A percentile compares a stretch with the other conserved stretches of the same genome.
phyloP scores from a whole-genome alignment of 148 eudicot genomes.

The Pouteria glomerata region DNA sequence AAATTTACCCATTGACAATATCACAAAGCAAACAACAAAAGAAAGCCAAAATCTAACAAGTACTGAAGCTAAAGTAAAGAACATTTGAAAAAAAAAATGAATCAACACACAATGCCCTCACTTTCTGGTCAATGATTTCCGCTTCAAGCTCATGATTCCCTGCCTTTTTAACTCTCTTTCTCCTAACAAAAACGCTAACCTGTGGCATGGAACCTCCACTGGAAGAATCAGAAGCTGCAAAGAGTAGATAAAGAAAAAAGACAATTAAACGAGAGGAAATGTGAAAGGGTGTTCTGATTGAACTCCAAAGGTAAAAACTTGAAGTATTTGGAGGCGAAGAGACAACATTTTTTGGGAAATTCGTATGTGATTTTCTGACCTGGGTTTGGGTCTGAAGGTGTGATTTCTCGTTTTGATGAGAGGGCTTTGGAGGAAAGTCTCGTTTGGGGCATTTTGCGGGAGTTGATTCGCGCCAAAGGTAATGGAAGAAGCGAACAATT shows the following conservation, averaged over 20 bases:
- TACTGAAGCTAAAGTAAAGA: not conserved
- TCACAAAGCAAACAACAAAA: not conserved
- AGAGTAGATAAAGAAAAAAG: not conserved
- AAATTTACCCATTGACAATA: not conserved
- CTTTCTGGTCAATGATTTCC: slow-evolving; percentile 3
- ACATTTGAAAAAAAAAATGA: not conserved
- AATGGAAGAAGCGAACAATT: slow-evolving; percentile 7
- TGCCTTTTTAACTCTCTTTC: slow-evolving; percentile 14
- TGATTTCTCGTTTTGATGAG: not conserved
- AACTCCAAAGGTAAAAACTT: not conserved
- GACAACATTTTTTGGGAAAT: not conserved
- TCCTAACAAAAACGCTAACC: slow-evolving; percentile 6
- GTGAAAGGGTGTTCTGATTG: not conserved
- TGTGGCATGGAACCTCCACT: slow-evolving; percentile 5
- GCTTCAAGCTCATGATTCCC: slow-evolving; percentile 9
- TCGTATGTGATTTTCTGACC: slow-evolving; percentile 1
- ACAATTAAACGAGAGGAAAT: not conserved
- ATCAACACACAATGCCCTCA: not conserved
- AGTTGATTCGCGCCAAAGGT: slow-evolving; percentile 12
- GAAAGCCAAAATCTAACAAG: not conserved
- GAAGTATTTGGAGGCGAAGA: not conserved
- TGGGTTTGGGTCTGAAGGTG: slow-evolving; percentile 6
- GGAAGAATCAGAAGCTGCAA: slow-evolving; percentile 7
- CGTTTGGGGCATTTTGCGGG: slow-evolving; percentile 9
- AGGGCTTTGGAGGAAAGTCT: slow-evolving; percentile 12